Base-by-base conservation (phyloP, 495 filamentous ascomycete genomes). In the Pyronema domesticum region DNA sequence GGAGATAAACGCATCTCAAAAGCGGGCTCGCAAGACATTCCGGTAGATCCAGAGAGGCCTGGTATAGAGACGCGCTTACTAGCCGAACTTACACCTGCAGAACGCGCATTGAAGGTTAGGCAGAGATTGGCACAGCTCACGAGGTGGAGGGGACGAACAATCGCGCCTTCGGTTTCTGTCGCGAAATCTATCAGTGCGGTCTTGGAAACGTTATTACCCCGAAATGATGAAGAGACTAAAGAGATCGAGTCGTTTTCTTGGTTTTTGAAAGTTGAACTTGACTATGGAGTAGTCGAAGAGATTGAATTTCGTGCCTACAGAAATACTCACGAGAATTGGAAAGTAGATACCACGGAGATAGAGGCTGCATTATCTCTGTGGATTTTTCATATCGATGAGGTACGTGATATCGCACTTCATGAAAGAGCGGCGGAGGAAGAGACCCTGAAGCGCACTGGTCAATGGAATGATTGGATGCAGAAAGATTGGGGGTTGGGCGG, bases 311-410 rank as follows among this genome's bases (percentile, higher is more conserved):
- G 15, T 34, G 10, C 7, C 8, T 7, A n/a, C 15, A 39, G 6
- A 9, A 46, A 46, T n/a, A 14, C 18, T 14, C 11, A 46, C 14
- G 23, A 6, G 7, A 30, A 11, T 7, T 59, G 57, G 57, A 46
- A 14, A 37, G 39, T 36, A 5, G 40, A 59, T 45, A 7, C 36
- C n/a, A 33, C 46, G 9, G 46, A 59, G 15, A 37, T 59, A 10
- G 57, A 59, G n/a, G 54, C 57, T 1, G 46, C 52, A 13, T 30
- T 59, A 17, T 59, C 57, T 33, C 34, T 59, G 19, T 59, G 57
- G 57, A 9, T 42, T 14, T 56, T 30, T 18, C 37, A 53, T 53
- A 23, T 42, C 23, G 15, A 50, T 11, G 18, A 46, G 7, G 7
- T 17, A 17, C 11, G 7, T 17, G 14, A 46, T 9, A 7, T 10